A percentile compares a stretch with the other conserved stretches of the same genome.
Evolutionary conservation across 768 basidiomycete genomes (phyloP).

Genomic region (Suillus spraguei): DNA sequence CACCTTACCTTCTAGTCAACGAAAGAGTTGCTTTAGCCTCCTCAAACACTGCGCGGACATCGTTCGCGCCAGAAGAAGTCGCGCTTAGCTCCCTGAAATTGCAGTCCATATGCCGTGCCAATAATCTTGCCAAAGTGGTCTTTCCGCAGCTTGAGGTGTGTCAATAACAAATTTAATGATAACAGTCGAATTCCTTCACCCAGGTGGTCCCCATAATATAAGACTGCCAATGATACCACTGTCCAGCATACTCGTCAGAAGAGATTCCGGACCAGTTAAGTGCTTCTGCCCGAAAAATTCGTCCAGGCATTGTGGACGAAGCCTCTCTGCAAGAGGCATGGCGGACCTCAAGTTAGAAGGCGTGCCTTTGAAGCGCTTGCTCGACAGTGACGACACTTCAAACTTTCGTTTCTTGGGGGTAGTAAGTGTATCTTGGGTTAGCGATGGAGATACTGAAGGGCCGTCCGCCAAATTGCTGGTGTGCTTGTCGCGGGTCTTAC

Average conservation of each 20-base stretch:
- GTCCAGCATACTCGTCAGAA: slow-evolving; percentile 56
- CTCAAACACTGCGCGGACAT: slow-evolving; percentile 74
- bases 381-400: slow-evolving; percentile 14
- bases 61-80: slow-evolving; percentile 67
- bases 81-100: slow-evolving; percentile 79
- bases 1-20: slow-evolving; percentile 60
- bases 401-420: slow-evolving; percentile 35
- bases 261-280: slow-evolving; percentile 56
- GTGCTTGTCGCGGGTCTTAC: slow-evolving; percentile 21
- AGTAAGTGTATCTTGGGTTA: slow-evolving; percentile 12
- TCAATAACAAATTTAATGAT: background rate
- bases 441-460: slow-evolving; percentile 1
- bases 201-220: slow-evolving; percentile 78
- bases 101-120: slow-evolving; percentile 60
- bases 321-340: slow-evolving; percentile 69
- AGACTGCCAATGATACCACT: slow-evolving; percentile 57
- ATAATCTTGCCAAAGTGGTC: slow-evolving; percentile 73
- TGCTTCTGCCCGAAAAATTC: slow-evolving; percentile 77
- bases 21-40: slow-evolving; percentile 70
- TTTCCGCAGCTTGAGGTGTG: slow-evolving; percentile 57
- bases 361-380: slow-evolving; percentile 27
- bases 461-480: slow-evolving; percentile 17
- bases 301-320: slow-evolving; percentile 63
- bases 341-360: slow-evolving; percentile 32
- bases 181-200: slow-evolving; percentile 37